phyloP scores from a whole-genome alignment of 768 basidiomycete species.

The Kwoniella dendrophila region DNA sequence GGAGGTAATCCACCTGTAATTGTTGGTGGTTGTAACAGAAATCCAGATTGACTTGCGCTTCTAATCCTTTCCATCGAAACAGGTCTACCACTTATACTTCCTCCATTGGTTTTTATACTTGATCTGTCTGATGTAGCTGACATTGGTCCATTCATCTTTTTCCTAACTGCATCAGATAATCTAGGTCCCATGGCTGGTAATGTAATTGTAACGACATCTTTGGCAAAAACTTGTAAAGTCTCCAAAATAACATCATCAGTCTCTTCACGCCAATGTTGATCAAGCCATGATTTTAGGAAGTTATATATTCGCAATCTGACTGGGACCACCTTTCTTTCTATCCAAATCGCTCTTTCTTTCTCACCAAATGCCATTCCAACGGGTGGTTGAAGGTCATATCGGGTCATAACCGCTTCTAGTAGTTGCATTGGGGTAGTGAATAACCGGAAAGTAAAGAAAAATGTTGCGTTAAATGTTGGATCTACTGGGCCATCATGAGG shows the following conservation, averaged over 20 bases:
- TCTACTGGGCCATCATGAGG: constrained; percentile 91
- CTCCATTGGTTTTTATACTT: constrained; percentile 13
- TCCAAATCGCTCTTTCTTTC: constrained; percentile 65
- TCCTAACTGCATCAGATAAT: constrained; percentile 52
- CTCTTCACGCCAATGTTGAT: constrained; percentile 80
- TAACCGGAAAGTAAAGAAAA: constrained; percentile 93
- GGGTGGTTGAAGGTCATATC: constrained; percentile 71
- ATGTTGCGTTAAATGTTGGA: constrained; percentile 79
- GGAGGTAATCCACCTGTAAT: constrained; percentile 66
- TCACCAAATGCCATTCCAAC: constrained; percentile 63
- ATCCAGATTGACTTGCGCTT: constrained; percentile 11
- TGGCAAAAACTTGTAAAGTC: constrained; percentile 50
- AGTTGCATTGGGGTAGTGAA: constrained; percentile 80
- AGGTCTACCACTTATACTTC: neutral
- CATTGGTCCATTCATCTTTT: constrained; percentile 17
- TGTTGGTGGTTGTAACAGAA: constrained; percentile 19
- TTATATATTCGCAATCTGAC: constrained; percentile 89
- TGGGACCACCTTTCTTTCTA: constrained; percentile 82
- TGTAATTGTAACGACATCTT: constrained; percentile 43
- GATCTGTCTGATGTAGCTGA: constrained; percentile 18
- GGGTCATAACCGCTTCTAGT: constrained; percentile 71
- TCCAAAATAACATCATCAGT: constrained; percentile 68
- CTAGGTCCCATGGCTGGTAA: constrained; percentile 55
- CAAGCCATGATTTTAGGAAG: constrained; percentile 92
- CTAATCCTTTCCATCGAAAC: constrained; percentile 15